Evolutionary conservation across 305 asterid species (phyloP).

Genomic region (Solanum chacoense): DNA sequence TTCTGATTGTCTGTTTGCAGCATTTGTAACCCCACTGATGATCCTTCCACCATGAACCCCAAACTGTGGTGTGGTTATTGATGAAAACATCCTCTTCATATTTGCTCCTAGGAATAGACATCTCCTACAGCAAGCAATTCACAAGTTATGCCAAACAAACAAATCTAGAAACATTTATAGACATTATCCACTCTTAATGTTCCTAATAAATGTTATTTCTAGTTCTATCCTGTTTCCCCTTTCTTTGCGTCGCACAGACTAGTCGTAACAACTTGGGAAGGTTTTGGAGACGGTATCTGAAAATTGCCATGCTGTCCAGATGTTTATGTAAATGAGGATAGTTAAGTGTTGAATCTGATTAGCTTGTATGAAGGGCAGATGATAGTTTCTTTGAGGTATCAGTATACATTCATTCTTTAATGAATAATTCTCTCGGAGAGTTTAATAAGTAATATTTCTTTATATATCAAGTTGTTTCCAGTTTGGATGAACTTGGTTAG

Average conservation of each 20-base stretch:
- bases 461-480: not conserved
- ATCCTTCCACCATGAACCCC: conserved; percentile 99
- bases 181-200: not conserved
- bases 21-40: conserved; percentile 98
- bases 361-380: not conserved
- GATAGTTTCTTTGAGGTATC: not conserved
- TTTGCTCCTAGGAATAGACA: conserved; percentile 76
- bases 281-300: not conserved
- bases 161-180: not conserved
- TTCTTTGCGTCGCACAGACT: not conserved
- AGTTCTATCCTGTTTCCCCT: not conserved
- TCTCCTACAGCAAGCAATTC: conserved; percentile 43
- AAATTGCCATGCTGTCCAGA: not conserved
- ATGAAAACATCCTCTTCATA: conserved; percentile 79
- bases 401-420: not conserved
- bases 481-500: not conserved
- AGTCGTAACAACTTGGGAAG: not conserved
- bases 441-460: not conserved
- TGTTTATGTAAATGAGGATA: not conserved
- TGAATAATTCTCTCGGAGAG: not conserved
- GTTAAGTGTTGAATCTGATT: not conserved
- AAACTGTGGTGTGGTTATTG: conserved; percentile 80
- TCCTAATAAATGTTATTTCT: not conserved
- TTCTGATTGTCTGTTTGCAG: conserved; percentile 75
- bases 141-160: not conserved